Percentiles rank a stretch among this genome's conserved stretches.
Evolutionary conservation across 352 stramenopile species (phyloP).

Genomic region (Phytophthora aleatoria): DNA sequence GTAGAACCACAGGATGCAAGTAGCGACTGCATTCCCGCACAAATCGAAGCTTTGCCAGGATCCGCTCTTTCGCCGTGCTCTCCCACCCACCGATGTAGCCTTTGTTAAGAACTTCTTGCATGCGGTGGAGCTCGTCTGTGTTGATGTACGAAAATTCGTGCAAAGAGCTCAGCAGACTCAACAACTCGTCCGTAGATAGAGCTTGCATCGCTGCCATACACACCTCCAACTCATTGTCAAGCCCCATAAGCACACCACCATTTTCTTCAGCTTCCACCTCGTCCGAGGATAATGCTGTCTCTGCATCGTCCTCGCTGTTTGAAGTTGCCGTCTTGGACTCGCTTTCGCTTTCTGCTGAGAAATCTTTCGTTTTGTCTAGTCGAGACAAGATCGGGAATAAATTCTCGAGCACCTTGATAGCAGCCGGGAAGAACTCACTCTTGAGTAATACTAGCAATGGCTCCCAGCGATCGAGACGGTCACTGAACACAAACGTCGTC

Average conservation of each 20-base stretch:
- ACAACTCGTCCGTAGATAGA: constrained; percentile 67
- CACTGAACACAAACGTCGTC: constrained; percentile 74
- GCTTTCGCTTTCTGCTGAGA: constrained; percentile 13
- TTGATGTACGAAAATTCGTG: constrained; percentile 82
- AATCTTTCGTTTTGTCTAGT: constrained; percentile 47
- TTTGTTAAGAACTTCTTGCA: constrained; percentile 82
- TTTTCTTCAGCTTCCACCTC: constrained; percentile 11
- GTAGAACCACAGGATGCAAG: constrained; percentile 63
- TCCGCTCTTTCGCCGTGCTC: constrained; percentile 62
- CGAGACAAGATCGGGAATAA: constrained; percentile 70
- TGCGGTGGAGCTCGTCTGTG: constrained; percentile 61
- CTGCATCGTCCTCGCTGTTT: constrained; percentile 17
- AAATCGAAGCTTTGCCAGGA: constrained; percentile 74
- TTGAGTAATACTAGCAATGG: constrained; percentile 79
- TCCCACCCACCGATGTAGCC: constrained; percentile 85
- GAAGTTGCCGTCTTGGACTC: constrained; percentile 29
- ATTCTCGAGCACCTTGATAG: constrained; percentile 77
- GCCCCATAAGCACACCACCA: constrained; percentile 16
- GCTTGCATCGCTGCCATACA: constrained; percentile 81
- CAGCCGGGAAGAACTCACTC: constrained; percentile 57
- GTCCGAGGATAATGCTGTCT: constrained; percentile 11
- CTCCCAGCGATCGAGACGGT: constrained; percentile 84
- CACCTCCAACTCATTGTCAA: constrained; percentile 62
- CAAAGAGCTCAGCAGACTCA: constrained; percentile 60
- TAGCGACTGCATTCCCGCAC: constrained; percentile 77